A percentile compares a stretch with the other conserved stretches of the same genome.
Conservation (phyloP, 164 flowering plant species). For the Pachysandra terminalis region DNA sequence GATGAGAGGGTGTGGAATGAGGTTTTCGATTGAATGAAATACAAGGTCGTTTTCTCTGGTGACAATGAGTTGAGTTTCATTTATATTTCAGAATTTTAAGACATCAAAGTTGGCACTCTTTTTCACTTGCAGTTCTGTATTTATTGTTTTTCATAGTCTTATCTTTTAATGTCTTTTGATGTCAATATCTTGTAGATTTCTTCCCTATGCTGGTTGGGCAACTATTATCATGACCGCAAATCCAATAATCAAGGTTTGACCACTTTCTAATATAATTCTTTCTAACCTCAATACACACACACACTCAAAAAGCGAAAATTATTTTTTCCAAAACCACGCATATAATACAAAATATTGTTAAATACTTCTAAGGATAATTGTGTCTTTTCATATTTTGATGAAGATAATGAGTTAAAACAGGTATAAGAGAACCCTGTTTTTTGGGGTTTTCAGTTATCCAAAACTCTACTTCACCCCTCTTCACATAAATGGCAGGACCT, state of each 20-base stretch:
- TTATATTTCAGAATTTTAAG: too few species aligned
- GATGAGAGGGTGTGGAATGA: neutral
- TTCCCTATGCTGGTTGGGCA: constrained; percentile 33
- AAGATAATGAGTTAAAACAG: too few species aligned
- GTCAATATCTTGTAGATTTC: constrained; percentile 16
- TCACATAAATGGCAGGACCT: too few species aligned
- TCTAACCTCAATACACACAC: too few species aligned
- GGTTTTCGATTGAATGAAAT: neutral
- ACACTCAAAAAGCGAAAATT: too few species aligned
- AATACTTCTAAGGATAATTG: too few species aligned
- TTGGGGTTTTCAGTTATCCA: too few species aligned
- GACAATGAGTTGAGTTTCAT: neutral
- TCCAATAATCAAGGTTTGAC: constrained; percentile 30
- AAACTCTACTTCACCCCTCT: too few species aligned
- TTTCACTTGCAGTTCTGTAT: neutral
- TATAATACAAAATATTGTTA: too few species aligned
- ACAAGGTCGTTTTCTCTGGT: neutral
- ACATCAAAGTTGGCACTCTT: neutral
- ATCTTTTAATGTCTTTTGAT: neutral
- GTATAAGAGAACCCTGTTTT: too few species aligned
- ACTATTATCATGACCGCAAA: constrained; percentile 33
- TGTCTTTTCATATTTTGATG: too few species aligned
- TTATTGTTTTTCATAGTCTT: neutral
- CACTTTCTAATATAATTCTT: neutral
- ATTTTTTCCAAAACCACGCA: too few species aligned